These are phyloP conservation scores for Saxophila tyrrhenica DNA, from an alignment of 495 filamentous ascomycete genomes.

Conservation along the genomic window DNA sequence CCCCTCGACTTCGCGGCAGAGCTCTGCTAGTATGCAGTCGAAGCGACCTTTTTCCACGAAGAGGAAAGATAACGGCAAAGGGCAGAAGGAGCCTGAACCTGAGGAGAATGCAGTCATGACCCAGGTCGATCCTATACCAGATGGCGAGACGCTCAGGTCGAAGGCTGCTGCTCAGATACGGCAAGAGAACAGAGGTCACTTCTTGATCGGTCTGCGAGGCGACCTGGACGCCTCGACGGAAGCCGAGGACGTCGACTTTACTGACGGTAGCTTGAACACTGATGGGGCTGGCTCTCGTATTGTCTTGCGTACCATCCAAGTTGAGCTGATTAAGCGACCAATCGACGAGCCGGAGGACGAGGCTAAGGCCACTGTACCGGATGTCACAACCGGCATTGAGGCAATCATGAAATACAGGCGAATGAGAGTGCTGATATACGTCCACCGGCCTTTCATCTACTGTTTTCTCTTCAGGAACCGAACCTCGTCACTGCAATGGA, in stretches of 20 bases:
- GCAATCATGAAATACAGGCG: constrained; percentile 28
- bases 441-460: constrained; percentile 80
- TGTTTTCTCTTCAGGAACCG: constrained; percentile 71
- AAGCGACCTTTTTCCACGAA: not conserved
- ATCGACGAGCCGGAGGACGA: not conserved
- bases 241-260: constrained; percentile 20
- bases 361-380: not conserved
- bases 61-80: not conserved
- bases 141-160: constrained; percentile 22
- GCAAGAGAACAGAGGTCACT: constrained; percentile 42
- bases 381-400: not conserved
- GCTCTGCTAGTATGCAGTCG: not conserved
- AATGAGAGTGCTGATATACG: constrained; percentile 62
- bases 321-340: constrained; percentile 20
- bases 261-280: constrained; percentile 30
- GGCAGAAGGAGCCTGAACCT: not conserved
- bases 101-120: constrained; percentile 8
- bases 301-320: constrained; percentile 40
- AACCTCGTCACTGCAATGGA: constrained; percentile 53
- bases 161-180: constrained; percentile 24
- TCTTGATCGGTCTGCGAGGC: constrained; percentile 60
- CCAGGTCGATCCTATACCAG: constrained; percentile 31
- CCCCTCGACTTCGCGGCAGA: constrained; percentile 2
- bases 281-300: constrained; percentile 35
- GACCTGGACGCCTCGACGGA: constrained; percentile 28